Evolutionary conservation across 306 rosid species (phyloP).

Genomic region (Luffa acutangula): DNA sequence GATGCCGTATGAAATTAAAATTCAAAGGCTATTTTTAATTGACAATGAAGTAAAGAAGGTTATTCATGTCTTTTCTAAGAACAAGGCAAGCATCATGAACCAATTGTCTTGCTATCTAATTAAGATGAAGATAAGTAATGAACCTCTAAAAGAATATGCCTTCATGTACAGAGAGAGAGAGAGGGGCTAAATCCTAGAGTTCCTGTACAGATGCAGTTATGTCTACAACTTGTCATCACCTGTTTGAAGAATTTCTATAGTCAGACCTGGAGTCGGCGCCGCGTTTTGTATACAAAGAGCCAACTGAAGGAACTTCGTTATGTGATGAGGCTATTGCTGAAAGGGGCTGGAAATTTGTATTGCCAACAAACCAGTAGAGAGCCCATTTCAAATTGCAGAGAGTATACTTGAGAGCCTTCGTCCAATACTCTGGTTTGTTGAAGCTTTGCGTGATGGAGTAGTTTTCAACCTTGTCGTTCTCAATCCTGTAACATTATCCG

Average conservation of each 20-base stretch:
- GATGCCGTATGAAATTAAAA: not conserved
- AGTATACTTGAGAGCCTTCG: constrained; percentile 92
- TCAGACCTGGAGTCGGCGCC: constrained; percentile 37
- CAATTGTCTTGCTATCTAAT: not conserved
- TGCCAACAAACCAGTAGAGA: constrained; percentile 95
- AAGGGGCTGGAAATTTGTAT: constrained; percentile 84
- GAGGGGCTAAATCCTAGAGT: not conserved
- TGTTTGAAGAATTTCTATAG: constrained; percentile 26
- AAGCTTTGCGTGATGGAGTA: constrained; percentile 92
- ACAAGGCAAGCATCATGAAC: not conserved
- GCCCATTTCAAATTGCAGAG: constrained; percentile 98
- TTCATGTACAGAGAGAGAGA: not conserved
- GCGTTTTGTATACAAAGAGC: constrained; percentile 42
- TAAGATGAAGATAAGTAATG: not conserved
- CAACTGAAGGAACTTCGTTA: constrained; percentile 51
- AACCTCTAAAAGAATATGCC: not conserved
- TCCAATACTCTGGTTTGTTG: constrained; percentile 95
- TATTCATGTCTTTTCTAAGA: not conserved
- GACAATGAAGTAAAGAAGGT: not conserved
- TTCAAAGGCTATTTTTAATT: not conserved
- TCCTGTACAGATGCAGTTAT: not conserved
- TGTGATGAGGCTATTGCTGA: constrained; percentile 55
- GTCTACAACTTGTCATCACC: not conserved
- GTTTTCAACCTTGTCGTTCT: constrained; percentile 82
- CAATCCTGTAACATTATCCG: constrained; percentile 45